Percentiles rank a stretch among this genome's conserved stretches.
phyloP scores from a whole-genome alignment of 768 basidiomycete species.

The Cubamyces lactineus region DNA sequence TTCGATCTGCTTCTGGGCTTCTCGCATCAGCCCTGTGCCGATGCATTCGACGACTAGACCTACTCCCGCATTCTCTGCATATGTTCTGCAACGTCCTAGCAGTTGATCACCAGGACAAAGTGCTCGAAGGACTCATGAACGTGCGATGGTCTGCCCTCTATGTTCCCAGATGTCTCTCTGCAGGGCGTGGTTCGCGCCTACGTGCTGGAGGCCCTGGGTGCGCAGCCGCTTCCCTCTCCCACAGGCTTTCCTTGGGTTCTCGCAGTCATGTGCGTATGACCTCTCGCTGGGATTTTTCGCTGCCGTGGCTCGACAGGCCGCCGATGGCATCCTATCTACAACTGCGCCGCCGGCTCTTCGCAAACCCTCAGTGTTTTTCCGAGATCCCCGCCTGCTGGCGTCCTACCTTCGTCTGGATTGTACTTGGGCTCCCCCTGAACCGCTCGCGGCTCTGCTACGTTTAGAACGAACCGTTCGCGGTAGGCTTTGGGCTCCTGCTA shows the following conservation, averaged over 20 bases:
- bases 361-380: not conserved
- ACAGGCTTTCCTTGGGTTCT: not conserved
- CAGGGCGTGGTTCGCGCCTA: not conserved
- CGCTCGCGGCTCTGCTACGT: no score
- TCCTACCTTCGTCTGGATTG: no score
- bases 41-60: not conserved
- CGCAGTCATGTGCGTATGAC: not conserved
- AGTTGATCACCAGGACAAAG: constrained; percentile 4
- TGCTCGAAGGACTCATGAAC: constrained; percentile 6
- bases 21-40: not conserved
- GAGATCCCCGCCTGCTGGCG: no score
- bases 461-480: no score
- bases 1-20: constrained; percentile 6
- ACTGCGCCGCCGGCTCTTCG: not conserved
- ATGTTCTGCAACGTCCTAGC: not conserved
- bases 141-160: constrained; percentile 5
- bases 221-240: not conserved
- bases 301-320: not conserved
- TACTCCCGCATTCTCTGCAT: no score
- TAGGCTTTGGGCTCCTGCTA: not conserved
- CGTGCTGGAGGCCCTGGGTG: not conserved
- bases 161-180: not conserved
- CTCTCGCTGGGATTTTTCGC: not conserved
- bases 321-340: not conserved
- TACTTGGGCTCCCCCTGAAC: no score